Evolutionary conservation across 139 green algal genomes (phyloP).

Genomic region (Gonium pectorale): DNA sequence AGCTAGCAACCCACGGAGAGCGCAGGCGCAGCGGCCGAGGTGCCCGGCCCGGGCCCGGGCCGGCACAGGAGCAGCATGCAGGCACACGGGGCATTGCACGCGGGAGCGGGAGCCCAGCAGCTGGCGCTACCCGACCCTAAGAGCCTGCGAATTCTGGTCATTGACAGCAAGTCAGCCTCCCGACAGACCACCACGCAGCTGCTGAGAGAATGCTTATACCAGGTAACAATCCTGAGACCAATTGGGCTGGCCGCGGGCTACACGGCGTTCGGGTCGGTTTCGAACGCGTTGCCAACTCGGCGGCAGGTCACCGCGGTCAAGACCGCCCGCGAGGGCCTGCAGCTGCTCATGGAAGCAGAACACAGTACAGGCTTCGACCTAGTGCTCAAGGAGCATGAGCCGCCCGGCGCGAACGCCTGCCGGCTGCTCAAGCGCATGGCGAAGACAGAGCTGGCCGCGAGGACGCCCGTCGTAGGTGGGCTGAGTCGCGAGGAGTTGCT

Average conservation of each 20-base stretch:
- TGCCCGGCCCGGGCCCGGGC: not conserved
- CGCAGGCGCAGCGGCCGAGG: not conserved
- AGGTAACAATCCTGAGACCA: slow-evolving; percentile 34
- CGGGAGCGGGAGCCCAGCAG: not conserved
- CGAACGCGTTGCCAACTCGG: too few relatives aligned
- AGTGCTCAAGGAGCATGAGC: slow-evolving; percentile 83
- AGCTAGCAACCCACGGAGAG: not conserved
- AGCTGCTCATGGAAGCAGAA: slow-evolving; percentile 51
- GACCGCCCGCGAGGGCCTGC: slow-evolving; percentile 60
- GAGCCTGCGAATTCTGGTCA: slow-evolving; percentile 55
- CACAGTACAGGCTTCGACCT: slow-evolving; percentile 61
- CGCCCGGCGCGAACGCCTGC: slow-evolving; percentile 63
- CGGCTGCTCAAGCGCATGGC: slow-evolving; percentile 67
- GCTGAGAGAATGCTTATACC: slow-evolving; percentile 53
- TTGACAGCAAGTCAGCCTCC: slow-evolving; percentile 45
- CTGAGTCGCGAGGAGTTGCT: too few relatives aligned
- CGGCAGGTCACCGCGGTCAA: slow-evolving; percentile 63
- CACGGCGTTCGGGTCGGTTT: too few relatives aligned
- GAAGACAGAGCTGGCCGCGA: slow-evolving; percentile 39
- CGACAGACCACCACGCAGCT: slow-evolving; percentile 41
- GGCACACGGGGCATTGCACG: not conserved
- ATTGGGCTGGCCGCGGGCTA: too few relatives aligned
- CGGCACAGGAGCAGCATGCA: slow-evolving; percentile 37
- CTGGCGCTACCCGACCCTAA: slow-evolving; percentile 21
- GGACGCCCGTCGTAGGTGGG: slow-evolving; percentile 72